Percentiles rank a stretch among this genome's conserved stretches.
These are phyloP conservation scores for Alternaria consortialis DNA, from an alignment of 2,329 filamentous ascomycete species.

Conservation along the genomic window DNA sequence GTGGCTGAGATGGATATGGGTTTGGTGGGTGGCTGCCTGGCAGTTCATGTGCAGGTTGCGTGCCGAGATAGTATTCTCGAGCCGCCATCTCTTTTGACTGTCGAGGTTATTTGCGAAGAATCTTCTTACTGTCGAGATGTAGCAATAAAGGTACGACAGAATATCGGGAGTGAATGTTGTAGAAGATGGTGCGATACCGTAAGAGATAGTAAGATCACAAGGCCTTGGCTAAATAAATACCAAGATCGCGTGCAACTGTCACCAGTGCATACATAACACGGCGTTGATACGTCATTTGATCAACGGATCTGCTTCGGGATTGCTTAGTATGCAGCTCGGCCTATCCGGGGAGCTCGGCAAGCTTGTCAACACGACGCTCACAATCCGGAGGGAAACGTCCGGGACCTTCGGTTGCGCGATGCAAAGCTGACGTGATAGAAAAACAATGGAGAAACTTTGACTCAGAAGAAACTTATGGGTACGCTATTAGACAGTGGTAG, in stretches of 20 bases:
- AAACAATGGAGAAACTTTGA: background rate
- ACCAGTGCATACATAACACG: conserved; percentile 21
- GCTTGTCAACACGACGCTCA: conserved; percentile 24
- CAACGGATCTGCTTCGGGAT: conserved; percentile 22
- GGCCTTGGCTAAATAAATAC: conserved; percentile 29
- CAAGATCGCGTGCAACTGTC: conserved; percentile 37
- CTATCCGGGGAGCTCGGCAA: conserved; percentile 38
- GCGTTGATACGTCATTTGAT: conserved; percentile 40
- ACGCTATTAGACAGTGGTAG: background rate
- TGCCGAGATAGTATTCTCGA: conserved; percentile 46
- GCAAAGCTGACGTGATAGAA: conserved; percentile 5
- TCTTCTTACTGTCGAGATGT: background rate
- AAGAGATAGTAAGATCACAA: conserved; percentile 3
- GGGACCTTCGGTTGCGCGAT: conserved; percentile 4
- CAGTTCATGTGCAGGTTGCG: conserved; percentile 31
- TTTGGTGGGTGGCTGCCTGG: conserved; percentile 27
- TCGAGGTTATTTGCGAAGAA: background rate
- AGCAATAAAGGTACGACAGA: background rate
- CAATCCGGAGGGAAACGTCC: conserved; percentile 11
- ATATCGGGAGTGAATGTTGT: background rate
- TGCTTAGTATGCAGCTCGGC: conserved; percentile 32
- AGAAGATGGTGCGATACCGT: conserved; percentile 6
- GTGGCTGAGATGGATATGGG: conserved; percentile 21
- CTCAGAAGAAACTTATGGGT: background rate
- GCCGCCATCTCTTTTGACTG: conserved; percentile 39